A percentile compares a stretch with the other conserved stretches of the same genome.
Evolutionary conservation across 2,329 filamentous ascomycete genomes (phyloP).

Genomic region (Chrysosporium queenslandicum): DNA sequence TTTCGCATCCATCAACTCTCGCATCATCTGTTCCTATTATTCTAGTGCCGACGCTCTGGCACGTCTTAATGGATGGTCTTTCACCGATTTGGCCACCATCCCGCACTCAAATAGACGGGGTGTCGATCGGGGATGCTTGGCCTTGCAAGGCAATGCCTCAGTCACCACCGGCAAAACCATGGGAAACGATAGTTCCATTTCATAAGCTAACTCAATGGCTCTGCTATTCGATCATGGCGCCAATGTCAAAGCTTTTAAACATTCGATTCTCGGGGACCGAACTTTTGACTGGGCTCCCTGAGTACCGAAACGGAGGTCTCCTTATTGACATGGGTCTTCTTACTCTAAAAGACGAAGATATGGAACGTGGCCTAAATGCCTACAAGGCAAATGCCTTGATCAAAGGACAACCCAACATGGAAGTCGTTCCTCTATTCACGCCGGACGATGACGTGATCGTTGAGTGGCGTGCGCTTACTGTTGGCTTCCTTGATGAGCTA

Average conservation of each 20-base stretch:
- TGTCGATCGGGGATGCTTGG: conserved; percentile 89
- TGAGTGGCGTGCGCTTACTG: conserved; percentile 66
- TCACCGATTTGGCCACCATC: conserved; percentile 80
- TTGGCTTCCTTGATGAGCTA: conserved; percentile 63
- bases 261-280: conserved; percentile 73
- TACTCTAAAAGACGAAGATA: conserved; percentile 60
- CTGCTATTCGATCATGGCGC: conserved; percentile 85
- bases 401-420: conserved; percentile 60
- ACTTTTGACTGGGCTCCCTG: conserved; percentile 74
- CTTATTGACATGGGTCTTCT: conserved; percentile 76
- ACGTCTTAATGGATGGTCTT: conserved; percentile 77
- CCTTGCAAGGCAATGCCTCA: conserved; percentile 71
- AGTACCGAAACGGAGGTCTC: conserved; percentile 85
- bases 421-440: conserved; percentile 63
- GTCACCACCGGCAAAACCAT: conserved; percentile 54
- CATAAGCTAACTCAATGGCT: conserved; percentile 95
- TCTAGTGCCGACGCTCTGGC: conserved; percentile 79
- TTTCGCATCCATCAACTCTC: conserved; percentile 81
- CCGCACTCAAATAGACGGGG: conserved; percentile 75
- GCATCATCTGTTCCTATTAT: conserved; percentile 82
- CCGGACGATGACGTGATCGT: conserved; percentile 69
- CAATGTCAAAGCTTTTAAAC: conserved; percentile 70
- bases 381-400: conserved; percentile 62
- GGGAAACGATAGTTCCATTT: conserved; percentile 79
- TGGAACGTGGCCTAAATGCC: conserved; percentile 58